Base-by-base conservation (phyloP, 31 red algal genomes). In the Porphyra umbilicalis region DNA sequence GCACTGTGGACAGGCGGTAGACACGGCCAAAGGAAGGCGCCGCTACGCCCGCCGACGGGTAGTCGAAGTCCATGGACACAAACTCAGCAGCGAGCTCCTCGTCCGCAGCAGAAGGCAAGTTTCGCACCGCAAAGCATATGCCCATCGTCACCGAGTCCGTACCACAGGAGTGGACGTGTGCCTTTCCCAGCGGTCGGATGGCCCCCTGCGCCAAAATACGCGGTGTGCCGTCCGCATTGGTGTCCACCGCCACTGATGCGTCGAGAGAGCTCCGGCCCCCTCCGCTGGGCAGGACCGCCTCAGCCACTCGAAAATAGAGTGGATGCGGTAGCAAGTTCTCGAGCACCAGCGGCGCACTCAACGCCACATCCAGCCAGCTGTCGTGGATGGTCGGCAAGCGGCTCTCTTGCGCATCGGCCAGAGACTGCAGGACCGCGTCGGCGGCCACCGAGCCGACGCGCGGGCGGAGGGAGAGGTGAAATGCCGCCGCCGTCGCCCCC, bases 311-410 rank as follows among this genome's bases (percentile, higher is more conserved):
- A 33, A 96, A 87, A 36, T 77, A 87, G 32, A 97, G 37, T 15
- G 88, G 77, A 35, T 87, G 84, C 16, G 95, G 95, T 29, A 97
- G 81, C 35, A 90, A 75, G 76, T 97, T 97, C 84, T 93, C 90
- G 33, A 97, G 15, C 35, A 97, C 90, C 33, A 97, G 36, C 10
- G 95, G 95, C 0, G 91, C 79, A 74, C 90, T 89, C 31, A 97
- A 80, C 29, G 89, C 83, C 8, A 97, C 75, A 86, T 97, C 95
- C 35, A 97, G 44, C 83, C 91, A 94, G n/a, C 84, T 87, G 25
- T 84, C 68, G 37, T 81, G 57, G 11, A 78, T 39, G 34, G 76
- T 80, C 80, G 78, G 31, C 33, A 37, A 44, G 35, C 68, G 36
- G 25, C 57, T 71, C 20, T 18, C 57, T 7, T 29, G 57, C 57